These are phyloP conservation scores for Fagopyrum esculentum DNA, from an alignment of 148 eudicot species.

Conservation along the genomic window DNA sequence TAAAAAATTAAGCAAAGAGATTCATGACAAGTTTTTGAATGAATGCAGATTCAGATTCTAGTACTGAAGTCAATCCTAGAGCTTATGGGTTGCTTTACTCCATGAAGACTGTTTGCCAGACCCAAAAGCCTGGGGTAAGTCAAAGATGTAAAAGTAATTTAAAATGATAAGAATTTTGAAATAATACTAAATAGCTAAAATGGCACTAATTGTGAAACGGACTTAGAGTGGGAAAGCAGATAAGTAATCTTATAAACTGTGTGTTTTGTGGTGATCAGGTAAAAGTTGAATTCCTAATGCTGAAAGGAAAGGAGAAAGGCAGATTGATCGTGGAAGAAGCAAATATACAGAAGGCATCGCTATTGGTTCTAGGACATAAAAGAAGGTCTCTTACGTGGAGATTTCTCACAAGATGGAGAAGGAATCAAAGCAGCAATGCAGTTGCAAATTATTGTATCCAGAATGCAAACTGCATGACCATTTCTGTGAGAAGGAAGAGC, in stretches of 20 bases:
- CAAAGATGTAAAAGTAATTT: not conserved
- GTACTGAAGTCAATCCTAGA: slow-evolving; percentile 31
- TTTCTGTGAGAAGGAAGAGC: slow-evolving; percentile 73
- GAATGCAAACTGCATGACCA: slow-evolving; percentile 68
- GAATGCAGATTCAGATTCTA: slow-evolving; percentile 29
- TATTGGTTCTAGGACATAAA: slow-evolving; percentile 61
- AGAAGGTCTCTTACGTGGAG: slow-evolving; percentile 53
- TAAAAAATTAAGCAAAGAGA: slow-evolving; percentile 11
- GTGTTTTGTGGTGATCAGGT: slow-evolving; percentile 31
- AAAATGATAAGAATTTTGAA: too few species aligned
- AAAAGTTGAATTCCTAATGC: slow-evolving; percentile 42
- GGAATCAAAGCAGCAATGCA: slow-evolving; percentile 28
- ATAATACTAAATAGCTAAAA: too few species aligned
- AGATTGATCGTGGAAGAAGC: slow-evolving; percentile 58
- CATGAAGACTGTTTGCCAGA: slow-evolving; percentile 48
- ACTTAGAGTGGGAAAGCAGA: too few species aligned
- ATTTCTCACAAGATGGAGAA: slow-evolving; percentile 45
- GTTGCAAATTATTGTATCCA: slow-evolving; percentile 75
- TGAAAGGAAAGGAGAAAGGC: slow-evolving; percentile 63
- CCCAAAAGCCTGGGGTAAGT: slow-evolving; percentile 57
- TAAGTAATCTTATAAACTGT: too few species aligned
- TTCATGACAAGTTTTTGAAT: not conserved
- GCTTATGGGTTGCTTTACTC: slow-evolving; percentile 50
- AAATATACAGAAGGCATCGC: slow-evolving; percentile 36
- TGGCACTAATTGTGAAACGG: too few species aligned